phyloP scores from a whole-genome alignment of 1,284 basidiomycete species.

The Ceratobasidium sp. region DNA sequence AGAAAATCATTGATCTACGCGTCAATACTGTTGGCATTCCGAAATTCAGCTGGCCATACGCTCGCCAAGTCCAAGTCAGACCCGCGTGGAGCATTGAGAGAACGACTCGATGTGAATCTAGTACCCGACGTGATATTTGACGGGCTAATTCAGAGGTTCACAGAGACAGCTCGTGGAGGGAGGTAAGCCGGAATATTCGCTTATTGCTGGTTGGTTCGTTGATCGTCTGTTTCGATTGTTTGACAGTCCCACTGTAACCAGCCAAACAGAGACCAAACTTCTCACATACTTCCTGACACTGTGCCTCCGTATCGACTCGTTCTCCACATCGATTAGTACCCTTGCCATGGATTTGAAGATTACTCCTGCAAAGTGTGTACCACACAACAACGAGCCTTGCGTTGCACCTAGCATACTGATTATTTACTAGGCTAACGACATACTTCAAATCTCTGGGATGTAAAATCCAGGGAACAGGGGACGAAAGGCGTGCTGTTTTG shows the following conservation, averaged over 20 bases:
- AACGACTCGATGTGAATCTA: constrained; percentile 57
- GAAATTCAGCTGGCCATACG: constrained; percentile 56
- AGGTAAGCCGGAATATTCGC: constrained; percentile 56
- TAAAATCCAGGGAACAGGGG: constrained; percentile 32
- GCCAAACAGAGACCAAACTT: constrained; percentile 71
- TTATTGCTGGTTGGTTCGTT: background rate
- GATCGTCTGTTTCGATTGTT: background rate
- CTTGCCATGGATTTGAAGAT: constrained; percentile 24
- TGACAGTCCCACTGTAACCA: constrained; percentile 69
- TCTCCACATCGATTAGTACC: background rate
- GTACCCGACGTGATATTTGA: constrained; percentile 74
- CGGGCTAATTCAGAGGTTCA: constrained; percentile 78
- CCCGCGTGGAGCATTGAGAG: constrained; percentile 52
- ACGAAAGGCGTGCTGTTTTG: constrained; percentile 29
- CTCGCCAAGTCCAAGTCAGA: constrained; percentile 56
- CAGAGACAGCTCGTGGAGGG: constrained; percentile 71
- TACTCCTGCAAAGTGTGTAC: constrained; percentile 17
- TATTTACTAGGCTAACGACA: constrained; percentile 4
- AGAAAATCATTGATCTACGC: constrained; percentile 84
- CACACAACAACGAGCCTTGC: background rate
- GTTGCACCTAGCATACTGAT: background rate
- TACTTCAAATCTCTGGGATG: constrained; percentile 37
- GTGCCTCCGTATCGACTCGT: constrained; percentile 74
- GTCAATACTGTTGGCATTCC: constrained; percentile 76
- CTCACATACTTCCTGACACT: constrained; percentile 81